phyloP scores from a whole-genome alignment of 1,139 yeast species.

The Kazachstania sp. region DNA sequence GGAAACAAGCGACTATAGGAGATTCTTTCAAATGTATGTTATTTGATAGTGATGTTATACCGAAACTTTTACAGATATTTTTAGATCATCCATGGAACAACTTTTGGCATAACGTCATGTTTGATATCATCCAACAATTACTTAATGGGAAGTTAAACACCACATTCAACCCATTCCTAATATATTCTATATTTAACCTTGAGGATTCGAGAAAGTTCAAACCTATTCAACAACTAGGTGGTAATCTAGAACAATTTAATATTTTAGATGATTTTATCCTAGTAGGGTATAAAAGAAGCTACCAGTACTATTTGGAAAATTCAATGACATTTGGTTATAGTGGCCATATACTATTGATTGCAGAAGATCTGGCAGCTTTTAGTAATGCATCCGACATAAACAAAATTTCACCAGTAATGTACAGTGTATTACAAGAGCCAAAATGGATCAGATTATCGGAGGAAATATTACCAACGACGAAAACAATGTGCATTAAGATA shows the following conservation, averaged over 20 bases:
- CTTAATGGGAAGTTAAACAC: slow-evolving; percentile 92
- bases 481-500: slow-evolving; percentile 90
- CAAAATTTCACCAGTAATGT: slow-evolving; percentile 30
- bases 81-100: slow-evolving; percentile 96
- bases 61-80: slow-evolving; percentile 72
- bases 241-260: slow-evolving; percentile 42
- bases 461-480: slow-evolving; percentile 73
- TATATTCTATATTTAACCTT: slow-evolving; percentile 19
- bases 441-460: slow-evolving; percentile 81
- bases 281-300: slow-evolving; percentile 71
- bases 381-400: slow-evolving; percentile 37
- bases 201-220: slow-evolving; percentile 1
- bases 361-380: slow-evolving; percentile 94
- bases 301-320: slow-evolving; percentile 51
- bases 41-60: slow-evolving; percentile 70
- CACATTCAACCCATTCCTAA: slow-evolving; percentile 77
- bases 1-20: slow-evolving; percentile 75
- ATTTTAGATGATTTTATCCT: slow-evolving; percentile 69
- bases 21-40: slow-evolving; percentile 80
- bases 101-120: slow-evolving; percentile 91
- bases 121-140: slow-evolving; percentile 93
- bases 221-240: background rate
- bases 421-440: slow-evolving; percentile 34
- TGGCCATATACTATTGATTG: slow-evolving; percentile 93
- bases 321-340: slow-evolving; percentile 84